Conservation (phyloP, 768 basidiomycete species). For the Boletus tylopilopsis region DNA sequence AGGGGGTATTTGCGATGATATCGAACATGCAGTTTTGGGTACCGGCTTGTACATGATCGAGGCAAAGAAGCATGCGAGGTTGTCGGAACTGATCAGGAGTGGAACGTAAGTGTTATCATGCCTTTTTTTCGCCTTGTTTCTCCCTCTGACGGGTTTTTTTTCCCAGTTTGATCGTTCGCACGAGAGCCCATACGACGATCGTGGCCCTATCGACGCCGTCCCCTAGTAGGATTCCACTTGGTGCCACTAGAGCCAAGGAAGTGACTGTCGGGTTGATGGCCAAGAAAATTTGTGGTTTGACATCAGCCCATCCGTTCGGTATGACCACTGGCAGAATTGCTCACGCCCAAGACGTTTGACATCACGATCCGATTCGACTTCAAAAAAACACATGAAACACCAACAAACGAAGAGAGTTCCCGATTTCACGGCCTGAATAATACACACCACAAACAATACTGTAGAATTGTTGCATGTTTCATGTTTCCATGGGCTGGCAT, state of each 20-base stretch:
- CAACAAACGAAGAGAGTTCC: no score
- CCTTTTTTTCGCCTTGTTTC: slow-evolving; percentile 5
- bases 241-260: slow-evolving; percentile 68
- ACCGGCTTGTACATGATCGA: slow-evolving; percentile 57
- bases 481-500: no score
- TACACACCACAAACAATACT: no score
- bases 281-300: neutral
- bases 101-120: slow-evolving; percentile 43
- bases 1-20: slow-evolving; percentile 4
- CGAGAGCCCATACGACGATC: slow-evolving; percentile 34
- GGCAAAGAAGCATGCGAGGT: slow-evolving; percentile 47
- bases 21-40: slow-evolving; percentile 37
- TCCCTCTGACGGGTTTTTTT: neutral
- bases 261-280: slow-evolving; percentile 39
- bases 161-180: slow-evolving; percentile 33
- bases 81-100: slow-evolving; percentile 50
- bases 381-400: neutral
- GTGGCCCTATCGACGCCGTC: slow-evolving; percentile 14
- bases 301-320: neutral
- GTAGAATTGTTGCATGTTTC: no score
- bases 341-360: slow-evolving; percentile 1
- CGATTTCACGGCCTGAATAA: no score
- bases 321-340: neutral
- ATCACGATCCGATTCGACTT: no score
- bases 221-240: slow-evolving; percentile 33